Base-by-base conservation (phyloP, 192 early-diverging fungal species). In the Chytriomyces sp. region DNA sequence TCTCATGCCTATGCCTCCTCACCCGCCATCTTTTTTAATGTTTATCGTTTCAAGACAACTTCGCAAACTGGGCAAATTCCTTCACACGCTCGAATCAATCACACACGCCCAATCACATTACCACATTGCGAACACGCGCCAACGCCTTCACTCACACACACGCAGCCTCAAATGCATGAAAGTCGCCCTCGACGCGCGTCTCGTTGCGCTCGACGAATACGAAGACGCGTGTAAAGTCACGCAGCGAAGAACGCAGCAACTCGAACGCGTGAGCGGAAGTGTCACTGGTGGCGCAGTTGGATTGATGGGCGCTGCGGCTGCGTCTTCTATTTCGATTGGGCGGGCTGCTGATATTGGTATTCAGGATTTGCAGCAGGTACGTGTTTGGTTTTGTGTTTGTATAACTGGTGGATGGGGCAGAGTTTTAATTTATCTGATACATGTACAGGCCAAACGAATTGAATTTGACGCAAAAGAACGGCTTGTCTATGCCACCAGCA, bases 221-320 rank as follows among this genome's bases (percentile, higher is more conserved):
- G 82, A 84, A 53, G 60, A 50, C 18, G 77, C 80, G 9, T 84
- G 82, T 60, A 84, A 84, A 78, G 57, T 45, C 5, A 84, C 80
- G 4, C 76, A 78, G 50, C 81, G 82, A 60, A 74, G 72, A 67
- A 13, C 78, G 8, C 61, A 70, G 63, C 67, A 28, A 6, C 65
- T 86, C 18, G 85, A 86, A 26, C 74, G 80, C 77, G 35, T 45
- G 49, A 70, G 77, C 62, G 67, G 72, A 75, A 50, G 80, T 47
- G 49, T 72, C 76, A 18, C 77, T 49, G 43, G 53, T 50, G 18
- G 72, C 11, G 24, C 35, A 64, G 61, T 28, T 63, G 11, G 72
- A 75, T 35, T 35, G 24, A 23, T 72, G 70, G 43, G 57, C 24
- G 70, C 57, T 47, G 70, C 35, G 16, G 18, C 18, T n/a, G 7